Conservation (phyloP, 805 yeast genomes). For the Candida morakotiae region DNA sequence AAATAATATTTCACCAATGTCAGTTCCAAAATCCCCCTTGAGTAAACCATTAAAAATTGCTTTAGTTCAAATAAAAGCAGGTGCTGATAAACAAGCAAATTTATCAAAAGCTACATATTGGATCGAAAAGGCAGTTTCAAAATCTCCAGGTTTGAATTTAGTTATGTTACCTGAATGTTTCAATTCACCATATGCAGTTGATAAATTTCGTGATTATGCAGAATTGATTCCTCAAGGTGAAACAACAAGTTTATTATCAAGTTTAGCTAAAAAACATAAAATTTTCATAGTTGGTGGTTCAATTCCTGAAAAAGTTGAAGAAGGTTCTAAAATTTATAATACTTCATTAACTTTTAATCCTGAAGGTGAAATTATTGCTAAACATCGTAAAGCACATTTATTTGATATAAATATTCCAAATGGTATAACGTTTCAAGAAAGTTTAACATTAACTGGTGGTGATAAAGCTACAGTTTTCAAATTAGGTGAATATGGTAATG, state of each 20-base stretch:
- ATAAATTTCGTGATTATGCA: constrained; percentile 81
- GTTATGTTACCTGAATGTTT: constrained; percentile 93
- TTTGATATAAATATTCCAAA: constrained; percentile 92
- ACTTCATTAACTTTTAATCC: constrained; percentile 76
- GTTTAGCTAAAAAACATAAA: constrained; percentile 59
- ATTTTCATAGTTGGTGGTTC: constrained; percentile 86
- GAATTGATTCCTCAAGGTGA: constrained; percentile 80
- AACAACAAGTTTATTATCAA: constrained; percentile 56
- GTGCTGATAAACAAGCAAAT: constrained; percentile 78
- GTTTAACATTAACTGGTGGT: constrained; percentile 72
- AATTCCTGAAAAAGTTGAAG: constrained; percentile 68
- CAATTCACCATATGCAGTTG: constrained; percentile 91
- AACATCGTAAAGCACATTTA: constrained; percentile 83
- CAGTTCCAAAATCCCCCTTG: constrained; percentile 37
- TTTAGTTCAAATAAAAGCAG: constrained; percentile 75
- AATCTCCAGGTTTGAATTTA: constrained; percentile 47
- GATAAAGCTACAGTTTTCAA: constrained; percentile 74
- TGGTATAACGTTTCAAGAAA: constrained; percentile 85
- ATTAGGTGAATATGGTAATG: constrained; percentile 58
- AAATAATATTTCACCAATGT: not conserved
- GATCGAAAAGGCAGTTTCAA: constrained; percentile 54
- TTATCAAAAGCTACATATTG: constrained; percentile 61
- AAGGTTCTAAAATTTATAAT: constrained; percentile 55
- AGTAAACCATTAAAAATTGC: constrained; percentile 71
- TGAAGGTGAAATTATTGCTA: constrained; percentile 72